Base-by-base conservation (phyloP, 164 flowering plant species). In the Houttuynia cordata region DNA sequence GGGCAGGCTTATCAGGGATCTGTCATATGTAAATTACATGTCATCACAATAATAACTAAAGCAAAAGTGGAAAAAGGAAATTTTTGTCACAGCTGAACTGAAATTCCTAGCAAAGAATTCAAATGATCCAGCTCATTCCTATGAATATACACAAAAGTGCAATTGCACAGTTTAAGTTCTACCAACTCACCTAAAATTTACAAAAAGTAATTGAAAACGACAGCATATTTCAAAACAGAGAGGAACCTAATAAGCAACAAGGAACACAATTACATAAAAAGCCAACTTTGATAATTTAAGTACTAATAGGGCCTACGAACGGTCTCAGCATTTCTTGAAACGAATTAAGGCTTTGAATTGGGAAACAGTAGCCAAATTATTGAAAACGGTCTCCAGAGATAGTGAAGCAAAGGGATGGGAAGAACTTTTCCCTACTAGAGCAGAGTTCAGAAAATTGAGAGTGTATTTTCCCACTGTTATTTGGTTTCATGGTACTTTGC, bases 1-100 rank as follows among this genome's bases (percentile, higher is more conserved):
- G 85, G 60, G 82, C 81, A 54, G 95, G 87, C 70, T 84, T 93
- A 64, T 93, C 96, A 20, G 79, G 76, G 30, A 85, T 91, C 99
- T 93, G 81, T 49, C 30, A 3, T 15, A 7, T 21, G 37, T 39
- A 13, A 56, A 53, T 30, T 30, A 30, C 6, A 30, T 30, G 37
- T 30, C 0, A 60, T 12, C 24, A 19, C 25, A 30, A 19, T 15
- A 8, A 47, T 24, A 30, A 25, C n/a, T 10, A 53, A 10, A 19
- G 13, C 12, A 8, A 42, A 42, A 8, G 8, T 42, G 17, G 9
- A 42, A 42, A 42, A 42, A 12, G 12, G 8, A 10, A 6, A 10
- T 40, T 6, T 10, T 10, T 10, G 10, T 40, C 10, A 40, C 6
- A 10, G 42, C 42, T n/a, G n/a, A 40, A 40, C 42, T 40, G 10